These are phyloP conservation scores for Tulasnella sp. DNA, from an alignment of 768 basidiomycete species.

Conservation along the genomic window DNA sequence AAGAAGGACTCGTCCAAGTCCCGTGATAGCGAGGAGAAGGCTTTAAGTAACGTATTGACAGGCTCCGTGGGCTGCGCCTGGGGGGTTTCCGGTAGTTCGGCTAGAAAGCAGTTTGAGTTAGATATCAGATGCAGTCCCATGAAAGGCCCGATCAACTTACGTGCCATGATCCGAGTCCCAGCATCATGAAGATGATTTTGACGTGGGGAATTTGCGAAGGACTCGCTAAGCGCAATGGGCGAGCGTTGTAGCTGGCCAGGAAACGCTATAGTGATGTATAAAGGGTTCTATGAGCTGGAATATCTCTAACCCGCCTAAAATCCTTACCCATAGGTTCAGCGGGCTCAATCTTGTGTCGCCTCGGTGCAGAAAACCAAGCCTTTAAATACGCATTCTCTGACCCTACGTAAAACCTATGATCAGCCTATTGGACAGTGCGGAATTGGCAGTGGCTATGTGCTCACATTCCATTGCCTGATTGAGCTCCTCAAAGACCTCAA, in stretches of 20 bases:
- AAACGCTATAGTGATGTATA: slow-evolving; percentile 31
- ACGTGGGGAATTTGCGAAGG: slow-evolving; percentile 52
- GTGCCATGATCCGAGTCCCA: slow-evolving; percentile 51
- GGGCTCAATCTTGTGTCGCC: slow-evolving; percentile 46
- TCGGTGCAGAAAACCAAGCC: slow-evolving; percentile 47
- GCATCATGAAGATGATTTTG: slow-evolving; percentile 56
- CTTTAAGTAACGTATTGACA: slow-evolving; percentile 59
- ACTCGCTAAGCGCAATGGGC: slow-evolving; percentile 36
- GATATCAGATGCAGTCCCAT: neutral
- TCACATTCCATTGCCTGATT: slow-evolving; percentile 90
- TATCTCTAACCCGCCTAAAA: too few species aligned
- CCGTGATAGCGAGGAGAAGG: slow-evolving; percentile 63
- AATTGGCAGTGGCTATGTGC: slow-evolving; percentile 29
- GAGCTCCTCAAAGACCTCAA: slow-evolving; percentile 70
- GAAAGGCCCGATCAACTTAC: neutral
- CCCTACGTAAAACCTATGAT: slow-evolving; percentile 43
- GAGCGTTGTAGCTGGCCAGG: slow-evolving; percentile 43
- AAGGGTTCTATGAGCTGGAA: slow-evolving; percentile 4
- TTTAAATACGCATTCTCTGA: slow-evolving; percentile 87
- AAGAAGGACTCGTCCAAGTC: slow-evolving; percentile 43
- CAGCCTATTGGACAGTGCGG: neutral
- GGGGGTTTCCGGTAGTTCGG: neutral
- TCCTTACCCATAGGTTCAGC: slow-evolving; percentile 31
- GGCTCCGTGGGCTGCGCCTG: slow-evolving; percentile 38
- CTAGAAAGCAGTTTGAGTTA: too few species aligned